Evolutionary conservation across 768 basidiomycete genomes (phyloP), one percentile per base, ranked within the genome.

Genomic region (Mycena rosella): DNA sequence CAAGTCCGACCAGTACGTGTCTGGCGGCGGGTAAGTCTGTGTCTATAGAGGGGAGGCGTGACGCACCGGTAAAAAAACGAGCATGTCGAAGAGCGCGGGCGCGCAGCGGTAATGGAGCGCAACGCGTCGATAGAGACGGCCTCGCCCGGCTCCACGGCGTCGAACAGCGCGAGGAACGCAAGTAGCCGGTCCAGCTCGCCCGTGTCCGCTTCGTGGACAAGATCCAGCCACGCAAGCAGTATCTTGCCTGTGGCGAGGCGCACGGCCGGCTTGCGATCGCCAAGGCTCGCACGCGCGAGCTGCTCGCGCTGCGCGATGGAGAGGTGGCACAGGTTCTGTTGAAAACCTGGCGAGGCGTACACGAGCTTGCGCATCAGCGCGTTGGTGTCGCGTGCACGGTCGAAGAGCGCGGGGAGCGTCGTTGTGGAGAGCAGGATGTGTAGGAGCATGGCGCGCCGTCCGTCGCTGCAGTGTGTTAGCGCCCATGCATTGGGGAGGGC

Each of bases 321-420:
- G 36, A 98, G 84, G 17, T 87, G 87, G 6, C 91, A 87, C 2
- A 92, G 91, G 67, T 96, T 88, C 42, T 76, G 65, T 38, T 82
- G 81, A 20, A 97, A 84, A 0, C 94, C 85, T 15, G 82, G 80
- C 2, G 89, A n/a, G n/a, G n/a, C 82, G 77, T 94, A 98, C 18
- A 96, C 86, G 27, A 93, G 86, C 68, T 90, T 92, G 63, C 97
- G 91, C 26, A 92, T 90, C 53, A 90, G 82, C 0, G 90, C 83
- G 74, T 98, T 97, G 38, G 91, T 84, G 77, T 99, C 97, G 72
- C 95, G 90, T 0, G 93, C 92, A 29, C 96, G 88, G 7, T 88
- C 85, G 22, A 99, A 87, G 57, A 98, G 83, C 5, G 84, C 75
- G 6, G 88, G 83, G 5, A 98, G 79, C 0, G 93, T 94, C 0